A percentile compares a stretch with the other conserved stretches of the same genome.
Evolutionary conservation across 2,329 filamentous ascomycete species (phyloP).

Genomic region (Thelonectria olida): DNA sequence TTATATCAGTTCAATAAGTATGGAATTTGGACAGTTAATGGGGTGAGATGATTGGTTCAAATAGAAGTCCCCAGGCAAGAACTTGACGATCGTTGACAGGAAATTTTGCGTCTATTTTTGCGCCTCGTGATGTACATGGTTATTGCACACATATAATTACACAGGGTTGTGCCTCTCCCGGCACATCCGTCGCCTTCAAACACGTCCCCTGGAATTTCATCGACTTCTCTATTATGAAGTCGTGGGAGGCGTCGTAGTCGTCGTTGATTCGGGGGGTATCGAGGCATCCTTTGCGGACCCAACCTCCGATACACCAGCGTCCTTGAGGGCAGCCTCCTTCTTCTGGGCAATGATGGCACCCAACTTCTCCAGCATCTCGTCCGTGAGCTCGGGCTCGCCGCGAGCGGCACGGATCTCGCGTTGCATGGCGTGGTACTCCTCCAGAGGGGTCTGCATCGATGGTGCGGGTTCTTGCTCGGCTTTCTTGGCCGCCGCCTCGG

Average conservation of each 20-base stretch:
- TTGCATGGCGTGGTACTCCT: slow-evolving; percentile 67
- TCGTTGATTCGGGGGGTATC: slow-evolving; percentile 25
- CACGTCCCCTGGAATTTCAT: slow-evolving; percentile 7
- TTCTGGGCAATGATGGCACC: slow-evolving; percentile 69
- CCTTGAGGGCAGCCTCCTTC: slow-evolving; percentile 52
- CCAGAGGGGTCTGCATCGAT: slow-evolving; percentile 64
- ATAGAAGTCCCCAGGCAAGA: neutral
- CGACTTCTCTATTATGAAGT: slow-evolving; percentile 27
- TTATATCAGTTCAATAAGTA: too few species aligned
- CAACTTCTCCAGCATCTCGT: slow-evolving; percentile 70
- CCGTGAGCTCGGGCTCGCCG: slow-evolving; percentile 64
- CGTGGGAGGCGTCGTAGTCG: slow-evolving; percentile 27
- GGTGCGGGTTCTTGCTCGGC: slow-evolving; percentile 40
- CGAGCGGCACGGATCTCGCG: slow-evolving; percentile 59
- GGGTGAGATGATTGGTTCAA: neutral
- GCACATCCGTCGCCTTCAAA: slow-evolving; percentile 28
- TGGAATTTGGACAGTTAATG: neutral
- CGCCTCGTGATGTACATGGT: slow-evolving; percentile 44
- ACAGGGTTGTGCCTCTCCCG: slow-evolving; percentile 31
- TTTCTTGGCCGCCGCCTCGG: slow-evolving; percentile 61
- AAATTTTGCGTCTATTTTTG: slow-evolving; percentile 39
- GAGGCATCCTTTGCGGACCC: slow-evolving; percentile 24
- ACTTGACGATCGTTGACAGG: slow-evolving; percentile 18
- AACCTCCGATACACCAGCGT: slow-evolving; percentile 49
- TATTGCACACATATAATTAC: slow-evolving; percentile 46